Evolutionary conservation across 73 alveolate genomes (phyloP).

Genomic region (Effrenium voratum): DNA sequence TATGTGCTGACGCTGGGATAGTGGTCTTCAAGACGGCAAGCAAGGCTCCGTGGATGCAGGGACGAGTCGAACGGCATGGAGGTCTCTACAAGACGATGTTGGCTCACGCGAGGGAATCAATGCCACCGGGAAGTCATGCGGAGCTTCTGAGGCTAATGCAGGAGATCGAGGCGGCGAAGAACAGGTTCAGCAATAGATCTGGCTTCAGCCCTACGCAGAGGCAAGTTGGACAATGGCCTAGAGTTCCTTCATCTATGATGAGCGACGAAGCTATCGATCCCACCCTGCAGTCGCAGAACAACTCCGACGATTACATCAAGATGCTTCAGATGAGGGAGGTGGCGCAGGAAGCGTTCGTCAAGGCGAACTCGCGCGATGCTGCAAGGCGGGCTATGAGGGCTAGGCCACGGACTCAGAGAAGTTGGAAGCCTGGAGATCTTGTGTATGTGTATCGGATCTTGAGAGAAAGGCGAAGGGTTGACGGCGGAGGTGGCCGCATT

Average conservation of each 20-base stretch:
- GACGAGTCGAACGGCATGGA: slow-evolving; percentile 15
- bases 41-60: not conserved
- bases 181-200: not conserved
- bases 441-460: too few relatives aligned
- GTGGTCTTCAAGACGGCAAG: not conserved
- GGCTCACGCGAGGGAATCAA: not conserved
- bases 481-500: too few relatives aligned
- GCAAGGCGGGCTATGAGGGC: too few relatives aligned
- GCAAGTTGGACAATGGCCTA: not conserved
- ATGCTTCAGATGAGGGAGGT: not conserved
- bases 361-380: too few relatives aligned
- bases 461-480: too few relatives aligned
- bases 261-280: not conserved
- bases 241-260: not conserved
- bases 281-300: not conserved
- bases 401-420: too few relatives aligned
- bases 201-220: slow-evolving; percentile 26
- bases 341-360: not conserved
- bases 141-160: not conserved
- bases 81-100: not conserved
- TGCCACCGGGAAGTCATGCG: not conserved
- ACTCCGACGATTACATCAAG: not conserved
- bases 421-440: too few relatives aligned
- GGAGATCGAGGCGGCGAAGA: not conserved
- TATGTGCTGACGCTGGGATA: not conserved